A percentile compares a stretch with the other conserved stretches of the same genome.
phyloP scores from a whole-genome alignment of 176 grass and related monocot genomes.

The Areca catechu region DNA sequence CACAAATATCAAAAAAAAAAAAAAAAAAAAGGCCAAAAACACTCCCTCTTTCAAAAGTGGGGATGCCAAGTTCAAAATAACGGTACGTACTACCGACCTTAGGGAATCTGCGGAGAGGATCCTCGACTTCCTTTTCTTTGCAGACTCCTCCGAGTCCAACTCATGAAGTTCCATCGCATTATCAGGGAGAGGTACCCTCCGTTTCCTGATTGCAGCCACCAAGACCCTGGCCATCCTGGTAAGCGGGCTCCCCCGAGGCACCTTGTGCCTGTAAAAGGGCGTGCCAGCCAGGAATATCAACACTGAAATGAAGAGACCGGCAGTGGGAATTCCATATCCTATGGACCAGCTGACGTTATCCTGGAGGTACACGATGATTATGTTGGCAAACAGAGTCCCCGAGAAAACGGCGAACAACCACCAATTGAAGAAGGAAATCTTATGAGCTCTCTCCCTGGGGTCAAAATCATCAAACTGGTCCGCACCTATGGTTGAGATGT shows the following conservation, averaged over 20 bases:
- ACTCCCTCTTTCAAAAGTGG: no score
- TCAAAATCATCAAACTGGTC: constrained; percentile 47
- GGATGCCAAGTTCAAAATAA: no score
- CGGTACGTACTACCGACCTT: constrained; percentile 6
- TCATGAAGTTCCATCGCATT: constrained; percentile 40
- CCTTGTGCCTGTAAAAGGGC: constrained; percentile 45
- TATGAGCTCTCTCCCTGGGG: constrained; percentile 20
- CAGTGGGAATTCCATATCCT: constrained; percentile 41
- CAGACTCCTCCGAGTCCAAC: constrained; percentile 33
- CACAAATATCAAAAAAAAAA: no score
- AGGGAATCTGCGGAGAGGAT: constrained; percentile 28
- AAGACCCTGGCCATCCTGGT: constrained; percentile 39
- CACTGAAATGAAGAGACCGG: constrained; percentile 32
- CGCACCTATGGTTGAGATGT: constrained; percentile 43
- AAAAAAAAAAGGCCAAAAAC: no score
- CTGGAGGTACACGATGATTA: constrained; percentile 40
- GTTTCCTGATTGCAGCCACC: constrained; percentile 26
- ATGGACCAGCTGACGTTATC: constrained; percentile 49
- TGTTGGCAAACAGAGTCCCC: constrained; percentile 32
- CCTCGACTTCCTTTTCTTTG: no score
- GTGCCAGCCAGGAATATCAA: constrained; percentile 36
- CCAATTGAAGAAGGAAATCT: constrained; percentile 52
- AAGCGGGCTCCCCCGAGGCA: constrained; percentile 38
- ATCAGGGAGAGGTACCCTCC: constrained; percentile 6
- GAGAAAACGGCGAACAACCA: no score